phyloP scores from a whole-genome alignment of 75 land plant genomes.

The Adiantum capillusveneris region DNA sequence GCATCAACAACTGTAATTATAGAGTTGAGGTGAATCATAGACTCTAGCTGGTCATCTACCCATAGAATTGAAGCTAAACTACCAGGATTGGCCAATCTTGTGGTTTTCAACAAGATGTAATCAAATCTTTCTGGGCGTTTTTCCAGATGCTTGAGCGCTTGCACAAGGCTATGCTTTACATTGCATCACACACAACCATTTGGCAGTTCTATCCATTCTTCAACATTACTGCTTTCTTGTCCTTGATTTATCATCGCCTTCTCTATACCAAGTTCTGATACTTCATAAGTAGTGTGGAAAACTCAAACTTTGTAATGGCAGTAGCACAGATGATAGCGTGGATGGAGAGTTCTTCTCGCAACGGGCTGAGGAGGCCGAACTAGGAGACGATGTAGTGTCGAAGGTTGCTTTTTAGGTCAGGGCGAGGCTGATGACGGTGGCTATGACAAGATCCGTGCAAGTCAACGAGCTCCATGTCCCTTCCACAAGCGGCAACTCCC shows the following conservation, averaged over 20 bases:
- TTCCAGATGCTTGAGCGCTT: constrained; percentile 86
- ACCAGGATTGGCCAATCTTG: constrained; percentile 94
- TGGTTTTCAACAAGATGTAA: constrained; percentile 87
- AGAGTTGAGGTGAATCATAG: constrained; percentile 70
- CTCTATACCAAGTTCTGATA: constrained; percentile 89
- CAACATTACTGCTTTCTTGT: constrained; percentile 54
- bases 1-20: constrained; percentile 91
- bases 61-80: constrained; percentile 88
- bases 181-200: constrained; percentile 97
- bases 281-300: too few species aligned
- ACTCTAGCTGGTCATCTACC: constrained; percentile 94
- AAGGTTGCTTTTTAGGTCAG: too few species aligned
- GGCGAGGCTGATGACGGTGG: too few species aligned
- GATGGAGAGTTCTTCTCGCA: too few species aligned
- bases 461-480: too few species aligned
- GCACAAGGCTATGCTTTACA: constrained; percentile 91
- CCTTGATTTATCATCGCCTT: constrained; percentile 94
- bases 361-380: too few species aligned
- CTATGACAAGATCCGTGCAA: too few species aligned
- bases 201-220: constrained; percentile 94
- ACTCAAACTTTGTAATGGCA: too few species aligned
- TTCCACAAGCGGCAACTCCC: too few species aligned
- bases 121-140: constrained; percentile 84
- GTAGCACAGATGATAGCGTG: too few species aligned
- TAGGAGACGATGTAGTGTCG: too few species aligned